phyloP scores from a whole-genome alignment of 2,329 filamentous ascomycete genomes.

The Hymenoscyphus salicellus region DNA sequence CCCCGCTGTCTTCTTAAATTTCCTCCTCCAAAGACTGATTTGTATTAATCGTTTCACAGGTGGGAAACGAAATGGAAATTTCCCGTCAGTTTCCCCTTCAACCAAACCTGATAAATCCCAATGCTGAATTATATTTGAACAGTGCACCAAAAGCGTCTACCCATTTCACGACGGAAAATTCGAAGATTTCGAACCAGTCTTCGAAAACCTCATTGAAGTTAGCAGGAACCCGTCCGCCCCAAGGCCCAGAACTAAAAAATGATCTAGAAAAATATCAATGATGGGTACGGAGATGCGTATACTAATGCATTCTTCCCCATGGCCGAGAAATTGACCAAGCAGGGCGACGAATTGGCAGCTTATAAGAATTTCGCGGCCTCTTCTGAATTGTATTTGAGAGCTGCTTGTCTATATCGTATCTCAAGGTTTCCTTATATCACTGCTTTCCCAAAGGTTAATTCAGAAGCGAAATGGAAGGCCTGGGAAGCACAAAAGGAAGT shows the following conservation, averaged over 20 bases:
- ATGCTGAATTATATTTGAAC: neutral
- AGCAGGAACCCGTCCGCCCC: neutral
- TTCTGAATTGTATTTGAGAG: constrained; percentile 63
- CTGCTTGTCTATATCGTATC: constrained; percentile 71
- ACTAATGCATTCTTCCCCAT: constrained; percentile 61
- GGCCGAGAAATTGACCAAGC: constrained; percentile 53
- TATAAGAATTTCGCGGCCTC: constrained; percentile 51
- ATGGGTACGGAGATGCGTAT: constrained; percentile 64
- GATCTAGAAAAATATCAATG: constrained; percentile 54
- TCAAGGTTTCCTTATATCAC: constrained; percentile 63
- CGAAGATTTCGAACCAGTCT: constrained; percentile 68
- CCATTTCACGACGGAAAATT: constrained; percentile 71
- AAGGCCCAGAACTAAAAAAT: neutral
- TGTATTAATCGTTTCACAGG: neutral
- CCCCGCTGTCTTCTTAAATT: no score
- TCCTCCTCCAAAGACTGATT: neutral
- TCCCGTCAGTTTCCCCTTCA: neutral
- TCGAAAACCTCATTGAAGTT: constrained; percentile 58
- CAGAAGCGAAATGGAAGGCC: constrained; percentile 54
- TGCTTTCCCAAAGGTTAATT: constrained; percentile 39
- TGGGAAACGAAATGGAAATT: constrained; percentile 7
- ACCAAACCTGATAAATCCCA: neutral
- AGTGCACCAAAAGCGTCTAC: constrained; percentile 62
- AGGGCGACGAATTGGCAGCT: constrained; percentile 48
- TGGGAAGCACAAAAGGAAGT: constrained; percentile 64